phyloP scores from a whole-genome alignment of 2,329 filamentous ascomycete species.

The Emericellopsis cladophorae region DNA sequence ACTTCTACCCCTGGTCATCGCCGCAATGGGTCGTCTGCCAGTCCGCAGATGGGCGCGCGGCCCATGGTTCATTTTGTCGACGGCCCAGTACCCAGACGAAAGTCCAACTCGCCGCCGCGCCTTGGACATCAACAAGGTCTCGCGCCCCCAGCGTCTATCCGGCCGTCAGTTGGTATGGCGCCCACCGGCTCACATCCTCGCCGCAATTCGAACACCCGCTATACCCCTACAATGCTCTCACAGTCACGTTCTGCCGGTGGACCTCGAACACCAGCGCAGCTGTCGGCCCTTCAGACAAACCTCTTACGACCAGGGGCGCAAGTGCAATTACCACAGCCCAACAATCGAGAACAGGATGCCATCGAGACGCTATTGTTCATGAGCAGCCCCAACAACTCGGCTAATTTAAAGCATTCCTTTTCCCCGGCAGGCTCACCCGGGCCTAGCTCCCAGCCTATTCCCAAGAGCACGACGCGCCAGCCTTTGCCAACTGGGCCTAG shows the following conservation, averaged over 20 bases:
- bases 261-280: slow-evolving; percentile 27
- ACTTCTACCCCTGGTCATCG: slow-evolving; percentile 37
- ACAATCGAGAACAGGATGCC: slow-evolving; percentile 64
- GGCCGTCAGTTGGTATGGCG: slow-evolving; percentile 26
- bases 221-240: slow-evolving; percentile 36
- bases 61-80: neutral
- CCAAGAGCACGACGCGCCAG: slow-evolving; percentile 12
- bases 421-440: slow-evolving; percentile 26
- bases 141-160: slow-evolving; percentile 41
- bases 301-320: slow-evolving; percentile 6
- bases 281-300: slow-evolving; percentile 14
- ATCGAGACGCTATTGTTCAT: slow-evolving; percentile 72
- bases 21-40: slow-evolving; percentile 37
- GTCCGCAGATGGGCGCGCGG: slow-evolving; percentile 30
- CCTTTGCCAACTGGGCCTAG: slow-evolving; percentile 35
- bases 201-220: slow-evolving; percentile 35
- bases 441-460: slow-evolving; percentile 6
- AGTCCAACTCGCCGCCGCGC: slow-evolving; percentile 24
- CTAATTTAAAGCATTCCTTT: slow-evolving; percentile 45
- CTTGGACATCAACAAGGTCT: slow-evolving; percentile 22
- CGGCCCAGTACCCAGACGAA: slow-evolving; percentile 7
- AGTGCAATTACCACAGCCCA: slow-evolving; percentile 25
- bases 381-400: slow-evolving; percentile 65
- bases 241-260: slow-evolving; percentile 31
- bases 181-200: slow-evolving; percentile 26